Percentiles rank a stretch among this genome's conserved stretches.
phyloP scores from a whole-genome alignment of 2,329 filamentous ascomycete species.

The Parafenestella ontariensis region DNA sequence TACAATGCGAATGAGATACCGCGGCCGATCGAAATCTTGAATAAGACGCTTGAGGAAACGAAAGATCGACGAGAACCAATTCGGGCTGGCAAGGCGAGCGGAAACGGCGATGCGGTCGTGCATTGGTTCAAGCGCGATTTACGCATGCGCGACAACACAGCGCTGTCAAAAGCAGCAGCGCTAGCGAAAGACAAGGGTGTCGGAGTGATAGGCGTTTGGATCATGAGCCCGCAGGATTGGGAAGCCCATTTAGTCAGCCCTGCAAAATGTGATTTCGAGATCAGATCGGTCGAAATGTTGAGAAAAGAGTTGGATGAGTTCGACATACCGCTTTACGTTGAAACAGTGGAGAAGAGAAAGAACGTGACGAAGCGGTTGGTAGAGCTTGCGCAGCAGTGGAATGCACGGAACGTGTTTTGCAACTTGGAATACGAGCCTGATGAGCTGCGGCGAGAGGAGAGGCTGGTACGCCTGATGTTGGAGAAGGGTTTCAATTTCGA shows the following conservation, averaged over 20 bases:
- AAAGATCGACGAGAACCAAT: constrained; percentile 60
- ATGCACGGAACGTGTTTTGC: constrained; percentile 75
- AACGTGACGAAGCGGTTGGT: constrained; percentile 67
- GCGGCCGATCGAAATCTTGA: constrained; percentile 74
- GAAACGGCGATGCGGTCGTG: constrained; percentile 69
- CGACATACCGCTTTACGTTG: constrained; percentile 79
- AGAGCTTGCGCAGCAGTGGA: constrained; percentile 73
- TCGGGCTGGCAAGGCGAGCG: constrained; percentile 10
- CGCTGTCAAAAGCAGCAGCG: constrained; percentile 70
- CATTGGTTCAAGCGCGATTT: constrained; percentile 94
- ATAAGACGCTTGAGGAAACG: constrained; percentile 68
- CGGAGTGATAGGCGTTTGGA: constrained; percentile 77
- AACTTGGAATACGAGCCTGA: constrained; percentile 95
- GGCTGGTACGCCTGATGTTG: constrained; percentile 66
- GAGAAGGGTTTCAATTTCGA: constrained; percentile 71
- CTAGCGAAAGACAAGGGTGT: constrained; percentile 71
- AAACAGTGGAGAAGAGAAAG: constrained; percentile 72
- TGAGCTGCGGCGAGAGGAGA: constrained; percentile 79
- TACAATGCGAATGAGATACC: constrained; percentile 75
- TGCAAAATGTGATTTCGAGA: constrained; percentile 77
- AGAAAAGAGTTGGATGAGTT: constrained; percentile 71
- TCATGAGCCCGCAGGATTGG: constrained; percentile 83
- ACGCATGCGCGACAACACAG: constrained; percentile 75
- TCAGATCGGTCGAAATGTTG: constrained; percentile 73
- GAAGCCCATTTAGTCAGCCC: constrained; percentile 79